Evolutionary conservation across 2,329 filamentous ascomycete species (phyloP).

Genomic region (Colletotrichum sp.): DNA sequence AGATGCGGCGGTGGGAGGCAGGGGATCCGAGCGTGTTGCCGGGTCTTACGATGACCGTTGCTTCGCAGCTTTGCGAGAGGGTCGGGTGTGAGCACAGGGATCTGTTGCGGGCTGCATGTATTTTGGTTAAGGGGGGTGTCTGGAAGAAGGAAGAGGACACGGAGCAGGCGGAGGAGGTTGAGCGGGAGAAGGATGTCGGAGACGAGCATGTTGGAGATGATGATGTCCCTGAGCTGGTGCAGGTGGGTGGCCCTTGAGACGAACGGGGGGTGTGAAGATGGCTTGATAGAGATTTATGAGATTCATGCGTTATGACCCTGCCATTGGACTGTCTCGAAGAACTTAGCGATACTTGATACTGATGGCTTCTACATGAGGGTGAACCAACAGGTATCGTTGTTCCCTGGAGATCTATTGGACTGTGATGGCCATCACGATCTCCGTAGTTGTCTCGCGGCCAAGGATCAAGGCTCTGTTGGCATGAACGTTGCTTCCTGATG

Average conservation of each 20-base stretch:
- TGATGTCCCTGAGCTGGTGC: not conserved
- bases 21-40: constrained; percentile 14
- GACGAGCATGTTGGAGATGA: not conserved
- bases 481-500: not conserved
- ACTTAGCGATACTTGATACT: not conserved
- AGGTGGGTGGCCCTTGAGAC: not conserved
- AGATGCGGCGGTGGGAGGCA: constrained; percentile 20
- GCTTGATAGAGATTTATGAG: not conserved
- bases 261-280: not conserved
- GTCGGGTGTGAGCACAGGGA: constrained; percentile 5
- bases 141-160: not conserved
- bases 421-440: not conserved
- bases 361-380: not conserved
- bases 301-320: constrained; percentile 3
- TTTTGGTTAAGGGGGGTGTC: not conserved
- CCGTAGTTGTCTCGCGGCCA: not conserved
- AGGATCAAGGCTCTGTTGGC: not conserved
- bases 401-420: not conserved
- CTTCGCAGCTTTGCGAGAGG: not conserved
- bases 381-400: not conserved
- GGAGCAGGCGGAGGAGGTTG: not conserved
- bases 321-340: not conserved
- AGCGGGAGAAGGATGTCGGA: not conserved
- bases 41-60: constrained; percentile 20
- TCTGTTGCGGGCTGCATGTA: constrained; percentile 4